These are phyloP conservation scores for Heterobasidion irregulare DNA, from an alignment of 1,284 basidiomycete species.

Conservation along the genomic window DNA sequence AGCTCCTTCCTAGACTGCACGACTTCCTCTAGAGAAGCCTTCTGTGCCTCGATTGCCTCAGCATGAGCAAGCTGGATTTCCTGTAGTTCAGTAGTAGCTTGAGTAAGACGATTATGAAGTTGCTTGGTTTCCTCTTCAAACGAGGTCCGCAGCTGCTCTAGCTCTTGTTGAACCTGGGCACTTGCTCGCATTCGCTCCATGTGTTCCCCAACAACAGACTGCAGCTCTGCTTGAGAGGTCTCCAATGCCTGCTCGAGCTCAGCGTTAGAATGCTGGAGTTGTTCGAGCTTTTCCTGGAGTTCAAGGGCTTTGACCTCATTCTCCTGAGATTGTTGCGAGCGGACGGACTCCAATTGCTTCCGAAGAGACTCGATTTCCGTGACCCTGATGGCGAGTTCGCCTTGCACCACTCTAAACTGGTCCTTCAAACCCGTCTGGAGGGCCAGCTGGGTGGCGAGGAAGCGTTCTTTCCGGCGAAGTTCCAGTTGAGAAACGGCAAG, in stretches of 20 bases:
- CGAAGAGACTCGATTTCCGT: conserved; percentile 20
- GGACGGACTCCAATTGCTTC: conserved; percentile 14
- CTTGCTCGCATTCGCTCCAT: conserved; percentile 2
- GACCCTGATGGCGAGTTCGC: conserved; percentile 18
- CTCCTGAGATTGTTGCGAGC: conserved; percentile 8
- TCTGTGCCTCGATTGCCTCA: conserved; percentile 14
- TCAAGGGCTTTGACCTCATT: background rate
- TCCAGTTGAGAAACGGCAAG: conserved; percentile 22
- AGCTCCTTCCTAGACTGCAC: conserved; percentile 11
- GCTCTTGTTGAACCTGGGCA: conserved; percentile 10
- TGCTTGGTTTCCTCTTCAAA: conserved; percentile 30
- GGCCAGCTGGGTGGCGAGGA: background rate
- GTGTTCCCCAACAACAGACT: background rate
- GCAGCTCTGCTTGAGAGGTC: conserved; percentile 6
- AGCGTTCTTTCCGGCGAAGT: conserved; percentile 4
- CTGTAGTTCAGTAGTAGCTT: conserved; percentile 25
- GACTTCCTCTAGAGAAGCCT: conserved; percentile 15
- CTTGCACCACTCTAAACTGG: conserved; percentile 11
- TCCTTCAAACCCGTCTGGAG: conserved; percentile 5
- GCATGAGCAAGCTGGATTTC: conserved; percentile 21
- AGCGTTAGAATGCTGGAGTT: conserved; percentile 4
- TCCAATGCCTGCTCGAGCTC: conserved; percentile 7
- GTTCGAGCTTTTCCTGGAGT: conserved; percentile 2
- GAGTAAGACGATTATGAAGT: conserved; percentile 27
- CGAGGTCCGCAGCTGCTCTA: conserved; percentile 27